A percentile compares a stretch with the other conserved stretches of the same genome.
phyloP scores from a whole-genome alignment of 257 asterid genomes.

The Galeopsis tetrahit region DNA sequence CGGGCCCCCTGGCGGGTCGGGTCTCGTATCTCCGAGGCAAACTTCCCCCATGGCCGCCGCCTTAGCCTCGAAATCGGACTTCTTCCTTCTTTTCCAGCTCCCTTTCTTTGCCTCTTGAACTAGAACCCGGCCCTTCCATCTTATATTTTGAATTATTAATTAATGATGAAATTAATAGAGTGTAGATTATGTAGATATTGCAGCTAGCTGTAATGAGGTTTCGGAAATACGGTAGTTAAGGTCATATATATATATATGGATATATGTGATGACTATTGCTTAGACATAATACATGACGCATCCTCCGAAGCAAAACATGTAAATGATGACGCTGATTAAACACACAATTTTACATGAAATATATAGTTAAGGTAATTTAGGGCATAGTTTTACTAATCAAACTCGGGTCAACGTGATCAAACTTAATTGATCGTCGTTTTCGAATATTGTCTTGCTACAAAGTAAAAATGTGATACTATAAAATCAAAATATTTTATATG shows the following conservation, averaged over 20 bases:
- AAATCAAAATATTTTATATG: no score
- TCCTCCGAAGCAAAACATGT: neutral
- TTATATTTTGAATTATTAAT: no score
- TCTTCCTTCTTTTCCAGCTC: conserved; percentile 46
- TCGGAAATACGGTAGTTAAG: neutral
- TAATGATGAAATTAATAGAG: no score
- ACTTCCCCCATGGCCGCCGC: conserved; percentile 70
- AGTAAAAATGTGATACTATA: no score
- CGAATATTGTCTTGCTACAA: no score
- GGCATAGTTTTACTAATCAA: no score
- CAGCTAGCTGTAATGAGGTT: neutral
- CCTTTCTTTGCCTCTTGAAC: conserved; percentile 51
- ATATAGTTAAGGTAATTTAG: no score
- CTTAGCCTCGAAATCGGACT: conserved; percentile 57
- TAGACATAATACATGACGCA: neutral
- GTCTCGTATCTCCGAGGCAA: conserved; percentile 77
- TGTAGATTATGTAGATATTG: no score
- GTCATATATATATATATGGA: conserved; percentile 23
- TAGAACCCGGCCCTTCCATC: conserved; percentile 53
- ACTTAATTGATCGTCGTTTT: no score
- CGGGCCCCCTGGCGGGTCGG: conserved; percentile 59
- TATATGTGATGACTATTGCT: conserved; percentile 25
- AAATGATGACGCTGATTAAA: neutral
- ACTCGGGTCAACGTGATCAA: no score
- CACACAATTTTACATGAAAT: no score